Percentiles rank a stretch among this genome's conserved stretches.
Evolutionary conservation across 257 asterid genomes (phyloP).

Genomic region (Solanum raphanifolium): DNA sequence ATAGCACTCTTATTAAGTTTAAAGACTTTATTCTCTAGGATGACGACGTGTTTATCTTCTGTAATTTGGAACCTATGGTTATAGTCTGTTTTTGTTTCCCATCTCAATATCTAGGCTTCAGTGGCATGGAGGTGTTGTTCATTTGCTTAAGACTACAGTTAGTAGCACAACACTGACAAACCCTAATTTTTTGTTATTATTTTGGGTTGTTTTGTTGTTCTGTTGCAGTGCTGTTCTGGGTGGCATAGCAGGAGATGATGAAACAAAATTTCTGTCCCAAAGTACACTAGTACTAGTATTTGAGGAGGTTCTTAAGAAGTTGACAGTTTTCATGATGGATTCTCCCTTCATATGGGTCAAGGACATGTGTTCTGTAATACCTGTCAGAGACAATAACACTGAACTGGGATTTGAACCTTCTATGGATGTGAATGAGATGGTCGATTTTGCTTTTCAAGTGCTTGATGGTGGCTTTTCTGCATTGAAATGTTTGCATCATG

Average conservation of each 20-base stretch:
- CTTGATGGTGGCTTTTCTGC: slow-evolving; percentile 63
- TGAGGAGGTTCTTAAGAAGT: slow-evolving; percentile 45
- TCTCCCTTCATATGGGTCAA: slow-evolving; percentile 76
- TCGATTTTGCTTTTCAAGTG: slow-evolving; percentile 62
- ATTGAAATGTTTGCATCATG: slow-evolving; percentile 39
- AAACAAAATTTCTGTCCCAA: slow-evolving; percentile 41
- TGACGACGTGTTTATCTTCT: background rate
- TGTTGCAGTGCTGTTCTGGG: slow-evolving; percentile 83
- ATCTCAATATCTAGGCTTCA: background rate
- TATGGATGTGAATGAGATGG: slow-evolving; percentile 38
- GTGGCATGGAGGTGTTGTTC: background rate
- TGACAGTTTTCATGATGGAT: slow-evolving; percentile 47
- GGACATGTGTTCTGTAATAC: slow-evolving; percentile 41
- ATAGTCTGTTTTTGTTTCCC: background rate
- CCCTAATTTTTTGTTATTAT: background rate
- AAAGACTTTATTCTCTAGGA: background rate
- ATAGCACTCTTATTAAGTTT: background rate
- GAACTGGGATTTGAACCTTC: slow-evolving; percentile 30
- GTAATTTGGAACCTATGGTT: background rate
- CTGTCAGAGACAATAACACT: slow-evolving; percentile 19
- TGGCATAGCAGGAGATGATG: slow-evolving; percentile 51
- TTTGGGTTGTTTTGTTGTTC: background rate
- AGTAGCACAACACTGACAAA: background rate
- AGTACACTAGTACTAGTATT: slow-evolving; percentile 37
- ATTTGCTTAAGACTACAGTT: background rate